Base-by-base conservation (phyloP, 2,329 filamentous ascomycete genomes). In the Ceratocystis cacaofunesta region DNA sequence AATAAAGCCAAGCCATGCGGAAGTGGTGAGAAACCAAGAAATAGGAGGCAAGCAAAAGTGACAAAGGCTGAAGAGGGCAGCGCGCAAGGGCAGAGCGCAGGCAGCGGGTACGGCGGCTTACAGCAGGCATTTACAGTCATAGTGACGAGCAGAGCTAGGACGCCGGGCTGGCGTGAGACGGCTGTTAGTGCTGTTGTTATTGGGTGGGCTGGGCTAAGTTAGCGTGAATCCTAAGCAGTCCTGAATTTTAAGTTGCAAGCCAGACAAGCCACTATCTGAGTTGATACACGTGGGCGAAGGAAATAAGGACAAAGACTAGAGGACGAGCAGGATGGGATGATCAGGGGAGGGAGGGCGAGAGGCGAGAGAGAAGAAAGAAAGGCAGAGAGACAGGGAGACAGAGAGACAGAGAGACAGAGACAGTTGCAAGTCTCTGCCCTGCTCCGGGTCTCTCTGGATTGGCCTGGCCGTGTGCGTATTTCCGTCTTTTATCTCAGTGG, bases 181-280 rank as follows among this genome's bases (percentile, higher is more conserved):
- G 46, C n/a, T 50, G 46, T 50, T 50, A 50, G 48, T 50, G 48
- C 17, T 48, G 17, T 19, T n/a, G 50, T 25, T 55, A 28, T 19
- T 55, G 50, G 50, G 36, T 41, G 36, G 36, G 36, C 36, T 41
- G 36, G 36, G 36, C 4, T 55, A 1, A 15, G 50, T 55, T 19
- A 12, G 52, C 52, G 10, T 28, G 28, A 57, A 57, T 57, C 52
- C 52, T 57, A 10, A n/a, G 12, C 28, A 28, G 52, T 57, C 52
- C 52, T 57, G 6, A 48, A 22, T 65, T 60, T 41, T 62, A 65
- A 52, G 50, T 44, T 36, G n/a, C 5, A 50, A 19, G 48, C 48
- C 17, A 50, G n/a, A 3, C n/a, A 46, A 63, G 46, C 61, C 43
- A 48, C 36, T 30, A 52, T 52, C 48, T 22, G 48, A 5, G 36